Base-by-base conservation (phyloP, 768 basidiomycete species). In the Trametes cubensis region DNA sequence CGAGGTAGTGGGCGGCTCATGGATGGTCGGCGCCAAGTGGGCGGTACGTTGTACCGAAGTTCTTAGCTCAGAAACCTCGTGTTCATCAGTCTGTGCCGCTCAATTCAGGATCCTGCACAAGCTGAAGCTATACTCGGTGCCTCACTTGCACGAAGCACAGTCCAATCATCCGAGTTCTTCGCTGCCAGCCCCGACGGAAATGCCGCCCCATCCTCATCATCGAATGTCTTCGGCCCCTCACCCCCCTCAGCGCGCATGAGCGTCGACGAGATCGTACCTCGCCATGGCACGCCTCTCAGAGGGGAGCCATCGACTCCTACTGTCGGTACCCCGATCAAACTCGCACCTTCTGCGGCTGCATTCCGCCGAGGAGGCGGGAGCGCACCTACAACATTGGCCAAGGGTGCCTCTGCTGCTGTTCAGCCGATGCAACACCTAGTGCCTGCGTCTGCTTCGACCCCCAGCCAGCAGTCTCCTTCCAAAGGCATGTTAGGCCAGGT, bases 21-120 rank as follows among this genome's bases (percentile, higher is more conserved):
- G 85, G 80, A 95, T 95, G 92, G 77, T 95, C 39, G 94, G 93
- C 14, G 86, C 85, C 44, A 93, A 93, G 73, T 92, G 88, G 87
- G 89, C 89, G 26, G 92, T 93, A 71, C 62, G 90, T 84, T 20
- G 42, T 41, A 51, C 34, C n/a, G n/a, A 47, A 42, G 25, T 47
- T 26, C 4, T 21, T 6, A 11, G 34, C 34, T 34, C 34, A 34
- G 6, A 7, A 6, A 15, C 55, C 55, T 41, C 47, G 28, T 44
- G 39, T 45, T 34, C 28, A 50, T 5, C 2, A 21, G 21, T 8
- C 48, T 14, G 2, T 26, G 28, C 6, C 6, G 3, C 8, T 44
- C 30, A 4, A 23, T 46, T 10, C 59, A 91, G 89, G 89, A 91
- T 69, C 76, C 85, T 4, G 75, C 78, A 0, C 84, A 84, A 71